These are phyloP conservation scores for Takakia lepidozioides DNA, from an alignment of 225 moss, liverwort and hornwort species.

Conservation along the genomic window DNA sequence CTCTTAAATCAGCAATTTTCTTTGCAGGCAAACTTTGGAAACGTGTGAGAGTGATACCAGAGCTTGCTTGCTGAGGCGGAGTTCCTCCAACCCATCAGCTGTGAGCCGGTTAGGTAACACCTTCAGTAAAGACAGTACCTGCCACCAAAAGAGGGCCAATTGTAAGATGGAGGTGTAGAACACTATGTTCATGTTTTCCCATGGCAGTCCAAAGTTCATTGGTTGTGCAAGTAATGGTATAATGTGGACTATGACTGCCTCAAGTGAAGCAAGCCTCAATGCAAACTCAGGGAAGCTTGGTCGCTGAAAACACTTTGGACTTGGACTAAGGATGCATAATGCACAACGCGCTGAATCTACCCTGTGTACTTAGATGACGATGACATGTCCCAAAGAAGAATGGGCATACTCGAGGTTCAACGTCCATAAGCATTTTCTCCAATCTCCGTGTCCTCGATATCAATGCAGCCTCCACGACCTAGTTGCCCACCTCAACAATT, in stretches of 20 bases:
- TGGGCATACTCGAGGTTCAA: constrained; percentile 96
- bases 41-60: no score
- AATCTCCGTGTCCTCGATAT: constrained; percentile 84
- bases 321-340: neutral
- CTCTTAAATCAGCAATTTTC: no score
- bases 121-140: constrained; percentile 62
- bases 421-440: constrained; percentile 79
- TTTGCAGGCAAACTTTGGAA: no score
- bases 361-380: no score
- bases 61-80: constrained; percentile 91
- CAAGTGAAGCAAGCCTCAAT: no score
- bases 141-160: neutral
- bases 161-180: neutral
- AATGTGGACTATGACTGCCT: no score
- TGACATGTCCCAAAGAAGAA: no score
- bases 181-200: no score
- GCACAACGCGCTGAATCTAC: no score
- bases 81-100: constrained; percentile 88
- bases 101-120: constrained; percentile 85
- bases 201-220: no score
- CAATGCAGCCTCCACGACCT: constrained; percentile 95
- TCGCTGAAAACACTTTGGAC: neutral
- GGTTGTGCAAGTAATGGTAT: no score
- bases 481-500: constrained; percentile 18
- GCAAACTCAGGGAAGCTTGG: no score